Conservation (phyloP, 2,329 filamentous ascomycete species). For the Coniochaeta ligniaria region DNA sequence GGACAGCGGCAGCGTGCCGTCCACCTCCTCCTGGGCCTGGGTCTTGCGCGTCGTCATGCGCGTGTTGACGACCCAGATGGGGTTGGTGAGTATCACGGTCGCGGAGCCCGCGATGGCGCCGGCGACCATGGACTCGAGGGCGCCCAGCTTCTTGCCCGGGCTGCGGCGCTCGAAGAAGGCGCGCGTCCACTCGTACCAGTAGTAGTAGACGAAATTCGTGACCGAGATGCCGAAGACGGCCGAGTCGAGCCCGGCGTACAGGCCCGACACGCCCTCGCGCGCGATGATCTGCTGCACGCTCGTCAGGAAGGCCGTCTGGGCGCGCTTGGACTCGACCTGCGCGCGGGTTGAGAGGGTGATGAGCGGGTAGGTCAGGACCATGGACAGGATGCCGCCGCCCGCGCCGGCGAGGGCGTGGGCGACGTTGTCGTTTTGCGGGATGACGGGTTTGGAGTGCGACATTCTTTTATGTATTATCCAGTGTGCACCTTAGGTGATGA, state of each 20-base stretch:
- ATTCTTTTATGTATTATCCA: neutral
- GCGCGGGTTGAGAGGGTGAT: slow-evolving; percentile 96
- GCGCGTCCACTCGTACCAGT: slow-evolving; percentile 98
- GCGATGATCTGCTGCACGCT: slow-evolving; percentile 82
- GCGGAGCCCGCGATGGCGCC: slow-evolving; percentile 90
- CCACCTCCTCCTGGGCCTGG: slow-evolving; percentile 23
- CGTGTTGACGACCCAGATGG: slow-evolving; percentile 99
- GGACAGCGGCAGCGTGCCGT: slow-evolving; percentile 5
- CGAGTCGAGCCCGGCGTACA: slow-evolving; percentile 90
- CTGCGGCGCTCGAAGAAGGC: slow-evolving; percentile 78
- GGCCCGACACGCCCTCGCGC: slow-evolving; percentile 79
- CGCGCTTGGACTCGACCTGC: slow-evolving; percentile 93
- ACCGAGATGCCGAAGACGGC: slow-evolving; percentile 96
- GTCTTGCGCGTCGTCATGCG: slow-evolving; percentile 88
- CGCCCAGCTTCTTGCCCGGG: slow-evolving; percentile 74
- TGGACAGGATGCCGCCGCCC: slow-evolving; percentile 89
- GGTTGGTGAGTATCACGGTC: slow-evolving; percentile 93
- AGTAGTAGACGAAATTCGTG: slow-evolving; percentile 99
- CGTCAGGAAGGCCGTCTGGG: slow-evolving; percentile 74
- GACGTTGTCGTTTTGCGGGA: slow-evolving; percentile 92
- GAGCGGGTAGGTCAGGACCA: slow-evolving; percentile 90
- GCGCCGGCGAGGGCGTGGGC: slow-evolving; percentile 90
- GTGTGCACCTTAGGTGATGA: no score
- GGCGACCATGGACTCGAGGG: slow-evolving; percentile 88
- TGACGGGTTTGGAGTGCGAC: slow-evolving; percentile 47